These are phyloP conservation scores for Gautieria morchelliformis DNA, from an alignment of 768 basidiomycete species.

Conservation along the genomic window DNA sequence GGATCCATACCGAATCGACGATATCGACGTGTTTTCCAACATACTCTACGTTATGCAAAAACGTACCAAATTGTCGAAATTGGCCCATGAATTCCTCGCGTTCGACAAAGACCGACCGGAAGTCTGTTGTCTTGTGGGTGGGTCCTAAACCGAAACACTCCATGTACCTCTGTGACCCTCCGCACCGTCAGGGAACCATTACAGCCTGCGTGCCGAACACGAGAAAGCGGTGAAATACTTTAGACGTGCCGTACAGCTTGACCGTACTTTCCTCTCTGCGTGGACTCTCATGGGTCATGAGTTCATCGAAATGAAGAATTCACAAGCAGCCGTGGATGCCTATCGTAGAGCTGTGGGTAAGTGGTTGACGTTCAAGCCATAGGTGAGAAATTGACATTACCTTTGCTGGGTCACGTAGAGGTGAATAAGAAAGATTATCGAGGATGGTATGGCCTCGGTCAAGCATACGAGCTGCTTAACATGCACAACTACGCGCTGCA, in stretches of 20 bases:
- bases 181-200: conserved; percentile 75
- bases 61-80: conserved; percentile 73
- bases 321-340: conserved; percentile 96
- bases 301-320: conserved; percentile 98
- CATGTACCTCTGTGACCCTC: not conserved
- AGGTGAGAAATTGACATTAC: not conserved
- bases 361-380: conserved; percentile 14
- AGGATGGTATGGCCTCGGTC: conserved; percentile 98
- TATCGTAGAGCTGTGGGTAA: conserved; percentile 91
- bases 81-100: conserved; percentile 85
- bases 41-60: conserved; percentile 95
- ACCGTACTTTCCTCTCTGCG: conserved; percentile 88
- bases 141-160: conserved; percentile 17
- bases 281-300: conserved; percentile 99
- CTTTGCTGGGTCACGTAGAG: conserved; percentile 36
- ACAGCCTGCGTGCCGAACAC: conserved; percentile 87
- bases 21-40: conserved; percentile 93
- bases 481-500: conserved; percentile 96
- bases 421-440: conserved; percentile 95
- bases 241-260: conserved; percentile 86
- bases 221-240: conserved; percentile 96
- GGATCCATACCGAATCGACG: conserved; percentile 87
- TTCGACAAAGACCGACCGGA: conserved; percentile 92
- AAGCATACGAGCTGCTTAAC: conserved; percentile 92
- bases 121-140: conserved; percentile 92